These are phyloP conservation scores for Ascochyta lentis DNA, from an alignment of 2,329 filamentous ascomycete species.

Conservation along the genomic window DNA sequence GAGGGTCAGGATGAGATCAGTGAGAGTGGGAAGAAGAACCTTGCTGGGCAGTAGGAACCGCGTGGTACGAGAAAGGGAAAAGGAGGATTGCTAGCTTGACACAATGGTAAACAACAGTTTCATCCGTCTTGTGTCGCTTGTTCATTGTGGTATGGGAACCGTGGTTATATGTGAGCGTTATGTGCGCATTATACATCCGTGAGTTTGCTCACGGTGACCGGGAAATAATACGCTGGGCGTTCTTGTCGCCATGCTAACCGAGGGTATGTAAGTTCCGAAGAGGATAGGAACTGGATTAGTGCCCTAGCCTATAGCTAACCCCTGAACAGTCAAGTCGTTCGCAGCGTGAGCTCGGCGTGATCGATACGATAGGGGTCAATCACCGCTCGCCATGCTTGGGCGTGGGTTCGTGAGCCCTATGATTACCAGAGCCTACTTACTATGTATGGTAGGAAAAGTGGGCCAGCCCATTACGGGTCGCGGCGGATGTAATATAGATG, in stretches of 20 bases:
- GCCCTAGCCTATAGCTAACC: neutral
- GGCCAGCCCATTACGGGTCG: neutral
- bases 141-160: neutral
- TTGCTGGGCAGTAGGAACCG: slow-evolving; percentile 8
- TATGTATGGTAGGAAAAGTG: neutral
- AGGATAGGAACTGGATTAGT: neutral
- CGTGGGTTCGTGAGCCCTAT: neutral
- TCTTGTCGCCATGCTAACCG: slow-evolving; percentile 11
- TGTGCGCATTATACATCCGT: neutral
- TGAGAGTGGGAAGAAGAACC: slow-evolving; percentile 12
- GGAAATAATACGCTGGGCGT: neutral
- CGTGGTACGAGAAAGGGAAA: neutral
- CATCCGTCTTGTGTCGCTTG: neutral
- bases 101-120: neutral
- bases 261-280: neutral
- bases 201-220: neutral
- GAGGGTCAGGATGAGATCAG: slow-evolving; percentile 33
- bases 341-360: neutral
- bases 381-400: neutral
- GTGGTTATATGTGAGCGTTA: neutral
- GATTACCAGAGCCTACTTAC: neutral
- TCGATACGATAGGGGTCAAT: slow-evolving; percentile 7
- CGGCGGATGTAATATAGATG: neutral
- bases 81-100: slow-evolving; percentile 1
- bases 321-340: neutral